Conservation (phyloP, 768 basidiomycete species). For the Serendipita indica region DNA sequence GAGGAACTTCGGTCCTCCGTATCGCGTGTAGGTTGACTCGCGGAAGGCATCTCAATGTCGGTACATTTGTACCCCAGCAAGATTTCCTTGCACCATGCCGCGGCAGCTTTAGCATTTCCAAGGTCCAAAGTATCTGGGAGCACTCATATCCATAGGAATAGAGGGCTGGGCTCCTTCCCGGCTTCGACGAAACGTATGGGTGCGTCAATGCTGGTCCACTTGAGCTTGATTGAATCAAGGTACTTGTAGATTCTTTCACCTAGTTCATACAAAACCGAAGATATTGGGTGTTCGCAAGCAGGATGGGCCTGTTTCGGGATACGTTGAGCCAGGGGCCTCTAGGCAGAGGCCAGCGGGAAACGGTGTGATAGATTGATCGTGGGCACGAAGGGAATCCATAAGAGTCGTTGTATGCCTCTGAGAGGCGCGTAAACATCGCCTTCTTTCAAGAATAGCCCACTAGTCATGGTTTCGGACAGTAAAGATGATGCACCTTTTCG, state of each 20-base stretch:
- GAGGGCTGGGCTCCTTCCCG: slow-evolving; percentile 16
- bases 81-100: slow-evolving; percentile 19
- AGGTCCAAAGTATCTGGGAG: slow-evolving; percentile 20
- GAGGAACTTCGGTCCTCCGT: slow-evolving; percentile 16
- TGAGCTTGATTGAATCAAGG: slow-evolving; percentile 20
- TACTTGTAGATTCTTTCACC: slow-evolving; percentile 16
- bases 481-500: too few relatives aligned
- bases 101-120: slow-evolving; percentile 20
- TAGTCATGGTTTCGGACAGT: too few relatives aligned
- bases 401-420: too few relatives aligned
- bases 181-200: slow-evolving; percentile 22
- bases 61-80: slow-evolving; percentile 20
- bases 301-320: slow-evolving; percentile 22
- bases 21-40: slow-evolving; percentile 21
- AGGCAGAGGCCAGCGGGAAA: too few relatives aligned
- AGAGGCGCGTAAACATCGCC: too few relatives aligned
- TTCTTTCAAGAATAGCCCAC: too few relatives aligned
- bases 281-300: slow-evolving; percentile 20
- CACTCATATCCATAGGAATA: slow-evolving; percentile 25
- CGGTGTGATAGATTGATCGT: too few relatives aligned
- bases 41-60: slow-evolving; percentile 25
- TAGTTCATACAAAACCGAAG: slow-evolving; percentile 18
- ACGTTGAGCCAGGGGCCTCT: slow-evolving; percentile 17
- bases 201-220: slow-evolving; percentile 23
- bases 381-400: too few relatives aligned